Evolutionary conservation across 2,329 filamentous ascomycete genomes (phyloP).

Genomic region (Ceratocystis colombiana): DNA sequence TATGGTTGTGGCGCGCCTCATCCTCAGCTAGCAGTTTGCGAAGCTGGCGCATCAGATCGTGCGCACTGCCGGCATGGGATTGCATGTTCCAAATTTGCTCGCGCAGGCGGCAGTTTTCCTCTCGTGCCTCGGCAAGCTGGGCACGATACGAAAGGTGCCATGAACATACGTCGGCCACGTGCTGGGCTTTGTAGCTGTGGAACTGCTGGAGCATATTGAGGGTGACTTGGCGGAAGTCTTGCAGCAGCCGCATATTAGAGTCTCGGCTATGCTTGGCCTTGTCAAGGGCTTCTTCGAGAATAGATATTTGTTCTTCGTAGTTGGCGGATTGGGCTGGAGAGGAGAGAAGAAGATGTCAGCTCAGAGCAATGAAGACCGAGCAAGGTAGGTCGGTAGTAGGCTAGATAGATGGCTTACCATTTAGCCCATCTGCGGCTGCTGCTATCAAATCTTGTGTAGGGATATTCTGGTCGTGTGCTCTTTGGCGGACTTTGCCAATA

Average conservation of each 20-base stretch:
- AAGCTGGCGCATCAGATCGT: conserved; percentile 48
- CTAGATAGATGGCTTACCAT: conserved; percentile 36
- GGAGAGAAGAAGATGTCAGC: background rate
- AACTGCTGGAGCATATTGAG: conserved; percentile 52
- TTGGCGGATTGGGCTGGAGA: conserved; percentile 46
- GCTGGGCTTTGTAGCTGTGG: conserved; percentile 55
- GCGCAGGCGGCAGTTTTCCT: conserved; percentile 52
- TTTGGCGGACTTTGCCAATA: conserved; percentile 50
- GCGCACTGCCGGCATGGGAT: conserved; percentile 48
- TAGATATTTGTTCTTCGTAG: conserved; percentile 51
- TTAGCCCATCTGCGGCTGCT: conserved; percentile 46
- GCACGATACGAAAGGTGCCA: conserved; percentile 58
- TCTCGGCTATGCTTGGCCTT: conserved; percentile 51
- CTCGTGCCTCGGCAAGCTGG: conserved; percentile 55
- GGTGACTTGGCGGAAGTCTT: conserved; percentile 49
- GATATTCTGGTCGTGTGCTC: conserved; percentile 43
- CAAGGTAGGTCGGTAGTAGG: background rate
- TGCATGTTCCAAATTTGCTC: conserved; percentile 60
- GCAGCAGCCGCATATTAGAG: conserved; percentile 49
- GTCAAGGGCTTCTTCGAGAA: conserved; percentile 52
- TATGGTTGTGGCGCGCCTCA: conserved; percentile 43
- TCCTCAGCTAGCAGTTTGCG: conserved; percentile 48
- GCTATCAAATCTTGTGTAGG: conserved; percentile 50
- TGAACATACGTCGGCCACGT: conserved; percentile 49
- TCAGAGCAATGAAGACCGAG: background rate